Base-by-base conservation (phyloP, 2,329 filamentous ascomycete species). In the Sclerotinia spermophila region DNA sequence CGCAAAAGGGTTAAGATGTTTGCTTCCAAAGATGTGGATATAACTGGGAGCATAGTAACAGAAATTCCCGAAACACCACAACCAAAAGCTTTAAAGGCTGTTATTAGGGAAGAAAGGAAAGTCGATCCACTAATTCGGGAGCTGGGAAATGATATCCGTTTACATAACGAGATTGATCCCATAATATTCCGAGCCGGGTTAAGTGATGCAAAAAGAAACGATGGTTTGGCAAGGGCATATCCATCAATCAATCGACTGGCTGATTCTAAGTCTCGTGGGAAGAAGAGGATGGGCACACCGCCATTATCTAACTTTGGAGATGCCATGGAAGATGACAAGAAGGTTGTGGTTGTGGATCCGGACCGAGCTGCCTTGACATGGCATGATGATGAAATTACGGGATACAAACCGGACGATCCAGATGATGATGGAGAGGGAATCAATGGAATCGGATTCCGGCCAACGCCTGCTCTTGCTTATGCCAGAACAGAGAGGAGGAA, bases 401-500 rank as follows among this genome's bases (percentile, higher is more conserved):
- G 90, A 40, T 89, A 90, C 78, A 86, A 90, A 74, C 86, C 87
- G 0, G 82, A 87, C 55, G 89, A 90, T 76, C 84, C 86, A 73
- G 88, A 91, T 73, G 89, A 91, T 75, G 89, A 91, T 76, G 89
- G 89, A 66, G 86, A 85, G 5, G 89, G 89, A 33, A 87, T 91
- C 76, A 90, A 91, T 77, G 89, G 89, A 7, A 87, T 91, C 72
- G 89, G 89, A 0, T 91, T 90, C 80, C 87, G 84, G 75, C 88
- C 89, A 2, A 90, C 87, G 0, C 83, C 88, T 8, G 87, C 87
- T 30, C 82, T 89, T 59, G 88, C 87, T 10, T 84, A 87, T 70
- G 84, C 85, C 6, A 83, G 88, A 27, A 81, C 84, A 2, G 82
- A 86, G 79, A 87, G 86, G 76, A 82, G 88, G 55, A 83, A 83